These are phyloP conservation scores for Isatis tinctoria DNA, from an alignment of 345 rosid species.

Conservation along the genomic window DNA sequence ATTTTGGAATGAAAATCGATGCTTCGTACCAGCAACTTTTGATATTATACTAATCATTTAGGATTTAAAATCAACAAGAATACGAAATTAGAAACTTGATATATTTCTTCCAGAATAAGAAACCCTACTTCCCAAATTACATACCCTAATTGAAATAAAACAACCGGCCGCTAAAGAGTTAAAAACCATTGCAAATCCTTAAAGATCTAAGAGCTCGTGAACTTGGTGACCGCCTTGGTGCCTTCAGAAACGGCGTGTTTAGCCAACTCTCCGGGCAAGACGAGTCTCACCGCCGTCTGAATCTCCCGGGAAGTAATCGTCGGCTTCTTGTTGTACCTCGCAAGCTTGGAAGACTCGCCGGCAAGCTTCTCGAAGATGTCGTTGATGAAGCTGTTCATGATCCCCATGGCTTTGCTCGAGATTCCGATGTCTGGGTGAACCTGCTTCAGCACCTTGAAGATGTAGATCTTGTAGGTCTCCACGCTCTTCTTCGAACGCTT, in stretches of 20 bases:
- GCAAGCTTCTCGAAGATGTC: slow-evolving; percentile 58
- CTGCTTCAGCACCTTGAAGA: slow-evolving; percentile 55
- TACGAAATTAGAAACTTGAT: not conserved
- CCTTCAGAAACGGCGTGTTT: slow-evolving; percentile 36
- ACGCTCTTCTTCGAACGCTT: slow-evolving; percentile 46
- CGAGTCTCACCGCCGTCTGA: slow-evolving; percentile 34
- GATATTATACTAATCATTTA: no score
- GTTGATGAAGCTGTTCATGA: slow-evolving; percentile 37
- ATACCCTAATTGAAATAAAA: not conserved
- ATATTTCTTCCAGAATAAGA: not conserved
- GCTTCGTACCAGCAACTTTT: no score
- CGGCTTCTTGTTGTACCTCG: slow-evolving; percentile 65
- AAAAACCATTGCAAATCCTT: not conserved
- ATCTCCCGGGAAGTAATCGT: slow-evolving; percentile 54
- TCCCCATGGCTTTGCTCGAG: slow-evolving; percentile 36
- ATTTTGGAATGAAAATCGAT: no score
- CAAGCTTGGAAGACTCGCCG: slow-evolving; percentile 46
- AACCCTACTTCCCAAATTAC: not conserved
- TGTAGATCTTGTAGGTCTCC: slow-evolving; percentile 63
- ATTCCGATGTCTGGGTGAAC: slow-evolving; percentile 54
- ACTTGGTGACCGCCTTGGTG: slow-evolving; percentile 30
- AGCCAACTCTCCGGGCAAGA: slow-evolving; percentile 30
- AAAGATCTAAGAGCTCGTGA: slow-evolving; percentile 26
- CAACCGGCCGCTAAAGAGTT: not conserved
- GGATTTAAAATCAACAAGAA: not conserved